Percentiles rank a stretch among this genome's conserved stretches.
These are phyloP conservation scores for Elaphomyces granulatus DNA, from an alignment of 495 filamentous ascomycete species.

Conservation along the genomic window DNA sequence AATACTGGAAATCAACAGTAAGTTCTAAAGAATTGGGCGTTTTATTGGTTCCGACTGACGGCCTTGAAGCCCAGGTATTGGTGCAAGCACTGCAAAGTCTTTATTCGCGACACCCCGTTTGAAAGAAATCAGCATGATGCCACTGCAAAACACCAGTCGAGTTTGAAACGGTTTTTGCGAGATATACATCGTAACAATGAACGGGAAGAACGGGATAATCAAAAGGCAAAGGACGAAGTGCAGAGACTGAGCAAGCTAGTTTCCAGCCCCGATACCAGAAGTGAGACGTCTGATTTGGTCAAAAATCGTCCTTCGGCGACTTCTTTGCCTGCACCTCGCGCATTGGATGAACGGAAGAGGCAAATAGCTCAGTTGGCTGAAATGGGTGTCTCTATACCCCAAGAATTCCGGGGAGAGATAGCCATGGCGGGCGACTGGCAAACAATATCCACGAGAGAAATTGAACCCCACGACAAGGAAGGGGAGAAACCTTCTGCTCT, in stretches of 20 bases:
- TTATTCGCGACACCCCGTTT: slow-evolving; percentile 81
- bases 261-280: slow-evolving; percentile 22
- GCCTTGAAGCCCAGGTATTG: slow-evolving; percentile 63
- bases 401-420: slow-evolving; percentile 63
- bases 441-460: slow-evolving; percentile 43
- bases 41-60: slow-evolving; percentile 9
- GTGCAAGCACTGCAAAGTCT: slow-evolving; percentile 94
- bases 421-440: slow-evolving; percentile 88
- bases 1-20: slow-evolving; percentile 98
- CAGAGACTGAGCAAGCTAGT: slow-evolving; percentile 72
- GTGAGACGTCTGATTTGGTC: slow-evolving; percentile 1
- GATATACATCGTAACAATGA: slow-evolving; percentile 75
- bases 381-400: slow-evolving; percentile 75
- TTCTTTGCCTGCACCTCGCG: slow-evolving; percentile 14
- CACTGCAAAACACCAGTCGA: slow-evolving; percentile 73
- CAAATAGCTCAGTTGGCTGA: slow-evolving; percentile 79
- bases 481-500: slow-evolving; percentile 14
- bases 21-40: slow-evolving; percentile 12
- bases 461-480: slow-evolving; percentile 24
- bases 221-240: slow-evolving; percentile 73
- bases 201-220: slow-evolving; percentile 58
- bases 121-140: slow-evolving; percentile 84
- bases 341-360: slow-evolving; percentile 55
- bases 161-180: slow-evolving; percentile 77
- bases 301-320: slow-evolving; percentile 5